A percentile compares a stretch with the other conserved stretches of the same genome.
phyloP scores from a whole-genome alignment of 2,329 filamentous ascomycete genomes.

The Aspergillus fructus region DNA sequence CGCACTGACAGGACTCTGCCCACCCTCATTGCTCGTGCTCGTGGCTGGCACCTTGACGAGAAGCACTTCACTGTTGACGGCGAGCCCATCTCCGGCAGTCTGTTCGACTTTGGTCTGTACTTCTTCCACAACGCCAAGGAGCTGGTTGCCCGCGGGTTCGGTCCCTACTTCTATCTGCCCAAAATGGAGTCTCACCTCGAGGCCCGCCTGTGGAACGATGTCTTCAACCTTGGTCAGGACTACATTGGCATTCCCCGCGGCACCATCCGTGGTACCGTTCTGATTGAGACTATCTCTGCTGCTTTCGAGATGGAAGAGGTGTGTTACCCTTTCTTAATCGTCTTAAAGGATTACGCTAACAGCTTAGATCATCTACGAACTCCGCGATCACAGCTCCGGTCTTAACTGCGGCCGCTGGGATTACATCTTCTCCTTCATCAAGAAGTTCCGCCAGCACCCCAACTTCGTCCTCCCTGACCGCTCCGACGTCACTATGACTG shows the following conservation, averaged over 20 bases:
- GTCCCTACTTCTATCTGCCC: conserved; percentile 96
- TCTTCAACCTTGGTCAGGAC: conserved; percentile 93
- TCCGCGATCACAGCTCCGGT: conserved; percentile 91
- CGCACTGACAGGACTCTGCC: conserved; percentile 83
- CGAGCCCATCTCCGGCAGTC: conserved; percentile 84
- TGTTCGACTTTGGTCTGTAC: conserved; percentile 98
- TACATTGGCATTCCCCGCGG: conserved; percentile 85
- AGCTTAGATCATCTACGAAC: conserved; percentile 85
- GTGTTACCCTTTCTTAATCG: not conserved
- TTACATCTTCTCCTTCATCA: conserved; percentile 99
- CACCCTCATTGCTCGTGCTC: conserved; percentile 88
- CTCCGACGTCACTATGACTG: conserved; percentile 90
- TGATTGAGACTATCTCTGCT: conserved; percentile 97
- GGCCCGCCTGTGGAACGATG: conserved; percentile 97
- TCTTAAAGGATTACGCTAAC: not conserved
- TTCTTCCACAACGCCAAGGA: conserved; percentile 98
- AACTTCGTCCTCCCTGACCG: conserved; percentile 93
- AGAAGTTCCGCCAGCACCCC: conserved; percentile 95
- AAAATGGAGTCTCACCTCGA: conserved; percentile 99
- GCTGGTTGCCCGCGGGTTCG: conserved; percentile 76
- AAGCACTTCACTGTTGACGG: conserved; percentile 96
- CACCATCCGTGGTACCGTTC: conserved; percentile 89
- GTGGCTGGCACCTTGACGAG: conserved; percentile 98
- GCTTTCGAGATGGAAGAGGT: conserved; percentile 98
- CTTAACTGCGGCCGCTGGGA: conserved; percentile 99